Percentiles rank a stretch among this genome's conserved stretches.
These are phyloP conservation scores for Paraleonurus japonicus DNA, from an alignment of 257 asterid species.

Conservation along the genomic window DNA sequence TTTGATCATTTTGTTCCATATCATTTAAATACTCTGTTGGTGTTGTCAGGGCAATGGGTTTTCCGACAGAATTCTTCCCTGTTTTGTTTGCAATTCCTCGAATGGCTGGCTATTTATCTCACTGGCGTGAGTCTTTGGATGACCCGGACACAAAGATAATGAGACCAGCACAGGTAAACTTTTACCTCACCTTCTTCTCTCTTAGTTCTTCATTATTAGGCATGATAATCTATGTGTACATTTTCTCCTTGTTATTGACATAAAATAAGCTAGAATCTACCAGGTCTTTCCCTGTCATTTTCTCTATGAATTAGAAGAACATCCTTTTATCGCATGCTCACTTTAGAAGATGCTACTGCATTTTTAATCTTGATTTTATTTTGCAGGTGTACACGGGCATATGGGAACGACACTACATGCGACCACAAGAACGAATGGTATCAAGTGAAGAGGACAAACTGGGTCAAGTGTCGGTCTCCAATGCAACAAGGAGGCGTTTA, in stretches of 20 bases:
- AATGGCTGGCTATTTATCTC: slow-evolving; percentile 98
- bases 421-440: slow-evolving; percentile 58
- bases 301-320: background rate
- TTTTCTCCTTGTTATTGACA: background rate
- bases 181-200: background rate
- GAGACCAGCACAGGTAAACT: slow-evolving; percentile 92
- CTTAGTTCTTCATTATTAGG: background rate
- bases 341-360: background rate
- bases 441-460: slow-evolving; percentile 58
- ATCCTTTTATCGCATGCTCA: background rate
- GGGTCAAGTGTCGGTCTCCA: slow-evolving; percentile 81
- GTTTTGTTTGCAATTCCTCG: slow-evolving; percentile 95
- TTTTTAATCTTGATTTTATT: slow-evolving; percentile 7
- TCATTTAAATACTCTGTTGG: background rate
- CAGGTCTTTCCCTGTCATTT: background rate
- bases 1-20: background rate
- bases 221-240: background rate
- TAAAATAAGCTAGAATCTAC: background rate
- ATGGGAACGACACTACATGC: slow-evolving; percentile 80
- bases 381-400: slow-evolving; percentile 88
- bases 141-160: slow-evolving; percentile 70
- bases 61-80: slow-evolving; percentile 94
- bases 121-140: slow-evolving; percentile 96
- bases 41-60: slow-evolving; percentile 86
- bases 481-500: slow-evolving; percentile 87